Evolutionary conservation across 495 filamentous ascomycete genomes (phyloP).

Genomic region (Daldinia vernicosa): DNA sequence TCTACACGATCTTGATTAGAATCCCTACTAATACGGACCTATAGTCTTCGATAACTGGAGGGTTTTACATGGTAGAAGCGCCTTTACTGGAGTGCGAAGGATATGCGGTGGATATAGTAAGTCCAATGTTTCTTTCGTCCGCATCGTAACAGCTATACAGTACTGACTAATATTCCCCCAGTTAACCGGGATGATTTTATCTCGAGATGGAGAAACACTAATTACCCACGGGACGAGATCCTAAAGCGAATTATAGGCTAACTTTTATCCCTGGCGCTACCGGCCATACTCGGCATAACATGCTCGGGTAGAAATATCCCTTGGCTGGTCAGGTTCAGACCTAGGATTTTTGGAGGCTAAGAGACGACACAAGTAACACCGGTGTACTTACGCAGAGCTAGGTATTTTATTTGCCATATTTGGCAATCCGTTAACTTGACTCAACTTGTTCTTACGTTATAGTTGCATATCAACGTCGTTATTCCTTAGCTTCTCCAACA

Average conservation of each 20-base stretch:
- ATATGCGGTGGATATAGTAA: slow-evolving; percentile 90
- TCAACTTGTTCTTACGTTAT: slow-evolving; percentile 2
- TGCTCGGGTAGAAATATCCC: slow-evolving; percentile 25
- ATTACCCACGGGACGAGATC: slow-evolving; percentile 66
- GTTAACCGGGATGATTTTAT: slow-evolving; percentile 89
- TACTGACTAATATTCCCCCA: slow-evolving; percentile 49
- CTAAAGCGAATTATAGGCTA: slow-evolving; percentile 50
- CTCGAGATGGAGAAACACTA: slow-evolving; percentile 77
- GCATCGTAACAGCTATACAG: slow-evolving; percentile 5
- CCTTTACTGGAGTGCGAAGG: slow-evolving; percentile 82
- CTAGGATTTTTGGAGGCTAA: background rate
- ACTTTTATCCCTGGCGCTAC: slow-evolving; percentile 19
- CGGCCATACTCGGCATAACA: slow-evolving; percentile 27
- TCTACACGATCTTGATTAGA: slow-evolving; percentile 8
- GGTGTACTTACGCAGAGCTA: background rate
- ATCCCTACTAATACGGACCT: slow-evolving; percentile 16
- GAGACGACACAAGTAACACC: background rate
- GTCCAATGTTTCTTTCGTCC: slow-evolving; percentile 44
- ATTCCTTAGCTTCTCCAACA: background rate
- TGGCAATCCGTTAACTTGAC: slow-evolving; percentile 12
- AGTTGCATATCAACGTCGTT: background rate
- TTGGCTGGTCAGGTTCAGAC: slow-evolving; percentile 17
- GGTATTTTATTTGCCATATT: background rate
- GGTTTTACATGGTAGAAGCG: slow-evolving; percentile 82
- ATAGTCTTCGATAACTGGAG: slow-evolving; percentile 95